Conservation (phyloP, 768 basidiomycete species). For the Agrocybe pediades region DNA sequence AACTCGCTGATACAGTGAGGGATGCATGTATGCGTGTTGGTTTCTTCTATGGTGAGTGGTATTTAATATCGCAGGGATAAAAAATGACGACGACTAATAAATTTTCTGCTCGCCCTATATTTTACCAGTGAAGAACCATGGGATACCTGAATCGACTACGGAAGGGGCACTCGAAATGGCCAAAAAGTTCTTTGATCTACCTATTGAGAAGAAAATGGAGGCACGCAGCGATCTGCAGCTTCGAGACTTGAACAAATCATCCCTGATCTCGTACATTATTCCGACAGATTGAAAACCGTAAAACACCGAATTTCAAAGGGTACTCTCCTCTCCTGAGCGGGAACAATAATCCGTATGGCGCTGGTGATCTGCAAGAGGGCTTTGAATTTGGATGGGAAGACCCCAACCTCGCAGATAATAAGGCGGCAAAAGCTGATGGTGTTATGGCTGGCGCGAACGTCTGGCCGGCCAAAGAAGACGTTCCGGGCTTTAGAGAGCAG, state of each 20-base stretch:
- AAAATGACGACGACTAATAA: not conserved
- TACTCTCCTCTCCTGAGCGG: constrained; percentile 70
- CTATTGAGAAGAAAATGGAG: constrained; percentile 65
- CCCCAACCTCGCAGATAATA: constrained; percentile 20
- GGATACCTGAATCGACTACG: constrained; percentile 58
- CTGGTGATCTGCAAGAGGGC: constrained; percentile 91
- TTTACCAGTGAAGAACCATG: constrained; percentile 70
- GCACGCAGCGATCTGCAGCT: constrained; percentile 33
- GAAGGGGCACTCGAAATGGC: constrained; percentile 44
- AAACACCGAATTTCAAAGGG: constrained; percentile 73
- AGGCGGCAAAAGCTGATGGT: constrained; percentile 39
- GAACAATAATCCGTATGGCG: constrained; percentile 73
- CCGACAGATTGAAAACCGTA: constrained; percentile 65
- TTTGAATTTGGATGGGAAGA: constrained; percentile 84
- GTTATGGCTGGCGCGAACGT: constrained; percentile 73
- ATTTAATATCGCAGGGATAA: not conserved
- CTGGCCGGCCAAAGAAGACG: constrained; percentile 61
- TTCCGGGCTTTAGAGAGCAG: constrained; percentile 59
- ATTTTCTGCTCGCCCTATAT: too few species aligned
- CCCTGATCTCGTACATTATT: not conserved
- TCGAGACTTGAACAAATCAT: not conserved
- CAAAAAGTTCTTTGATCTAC: constrained; percentile 70
- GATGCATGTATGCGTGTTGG: constrained; percentile 82
- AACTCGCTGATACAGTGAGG: constrained; percentile 59
- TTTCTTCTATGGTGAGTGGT: constrained; percentile 75